These are phyloP conservation scores for Aspergillus sp. DNA, from an alignment of 2,329 filamentous ascomycete species.

Conservation along the genomic window DNA sequence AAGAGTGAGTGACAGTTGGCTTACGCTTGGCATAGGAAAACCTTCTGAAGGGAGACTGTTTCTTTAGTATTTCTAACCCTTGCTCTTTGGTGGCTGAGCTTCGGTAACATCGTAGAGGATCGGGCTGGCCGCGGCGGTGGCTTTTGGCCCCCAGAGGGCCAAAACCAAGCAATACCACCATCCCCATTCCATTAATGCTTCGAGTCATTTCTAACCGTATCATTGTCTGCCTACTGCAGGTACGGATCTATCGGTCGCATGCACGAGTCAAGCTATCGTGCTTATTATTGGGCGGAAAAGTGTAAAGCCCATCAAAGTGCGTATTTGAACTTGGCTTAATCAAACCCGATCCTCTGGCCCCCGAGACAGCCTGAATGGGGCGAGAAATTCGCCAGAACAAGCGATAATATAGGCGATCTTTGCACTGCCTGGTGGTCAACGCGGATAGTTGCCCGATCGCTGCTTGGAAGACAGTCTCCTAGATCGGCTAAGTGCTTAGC, in stretches of 20 bases:
- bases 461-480: not conserved
- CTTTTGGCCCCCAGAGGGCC: constrained; percentile 1
- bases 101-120: not conserved
- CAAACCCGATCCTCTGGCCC: not conserved
- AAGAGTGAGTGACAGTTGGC: not conserved
- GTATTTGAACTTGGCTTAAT: not conserved
- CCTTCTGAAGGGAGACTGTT: not conserved
- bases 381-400: not conserved
- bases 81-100: too few species aligned
- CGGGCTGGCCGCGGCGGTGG: not conserved
- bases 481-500: not conserved
- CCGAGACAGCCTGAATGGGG: not conserved
- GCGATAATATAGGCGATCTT: not conserved
- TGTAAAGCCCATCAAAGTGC: not conserved
- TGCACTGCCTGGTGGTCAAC: not conserved
- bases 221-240: not conserved
- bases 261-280: not conserved
- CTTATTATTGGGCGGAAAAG: not conserved
- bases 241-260: not conserved
- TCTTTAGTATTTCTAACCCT: not conserved
- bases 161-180: not conserved
- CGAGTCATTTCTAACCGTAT: not conserved
- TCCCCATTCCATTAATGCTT: not conserved
- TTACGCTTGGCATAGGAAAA: not conserved
- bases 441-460: not conserved